Evolutionary conservation across 768 basidiomycete species (phyloP).

Genomic region (Pulveroboletus sp.): DNA sequence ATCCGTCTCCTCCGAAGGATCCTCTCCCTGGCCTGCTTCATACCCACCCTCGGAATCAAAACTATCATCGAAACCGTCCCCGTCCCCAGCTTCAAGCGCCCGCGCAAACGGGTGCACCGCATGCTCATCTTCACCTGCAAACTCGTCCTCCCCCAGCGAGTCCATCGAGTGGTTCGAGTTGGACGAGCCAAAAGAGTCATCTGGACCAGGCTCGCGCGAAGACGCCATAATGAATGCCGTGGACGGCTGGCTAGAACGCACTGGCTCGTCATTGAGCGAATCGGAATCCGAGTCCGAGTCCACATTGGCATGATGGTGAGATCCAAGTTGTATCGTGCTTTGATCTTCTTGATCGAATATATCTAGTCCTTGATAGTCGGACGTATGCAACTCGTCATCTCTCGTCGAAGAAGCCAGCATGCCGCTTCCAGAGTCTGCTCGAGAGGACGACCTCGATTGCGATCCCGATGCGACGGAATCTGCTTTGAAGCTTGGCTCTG

Average conservation of each 20-base stretch:
- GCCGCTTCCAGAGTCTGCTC: not conserved
- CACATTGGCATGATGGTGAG: constrained; percentile 5
- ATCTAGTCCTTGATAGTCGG: constrained; percentile 22
- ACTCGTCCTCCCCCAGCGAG: constrained; percentile 46
- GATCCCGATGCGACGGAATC: constrained; percentile 13
- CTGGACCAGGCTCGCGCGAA: constrained; percentile 28
- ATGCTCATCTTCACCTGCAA: constrained; percentile 35
- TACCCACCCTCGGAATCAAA: constrained; percentile 45
- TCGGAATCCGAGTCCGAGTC: constrained; percentile 59
- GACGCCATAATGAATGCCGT: constrained; percentile 69
- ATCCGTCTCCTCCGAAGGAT: constrained; percentile 36
- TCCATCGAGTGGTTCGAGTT: constrained; percentile 61
- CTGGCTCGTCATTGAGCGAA: constrained; percentile 52
- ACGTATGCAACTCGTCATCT: constrained; percentile 18
- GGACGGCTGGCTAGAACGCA: constrained; percentile 62
- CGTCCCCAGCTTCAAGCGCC: constrained; percentile 31
- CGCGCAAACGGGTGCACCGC: constrained; percentile 62
- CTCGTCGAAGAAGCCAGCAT: not conserved
- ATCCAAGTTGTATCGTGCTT: constrained; percentile 11
- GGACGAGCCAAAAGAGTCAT: constrained; percentile 41
- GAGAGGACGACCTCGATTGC: constrained; percentile 10
- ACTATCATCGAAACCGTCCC: constrained; percentile 50
- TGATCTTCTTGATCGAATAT: constrained; percentile 27
- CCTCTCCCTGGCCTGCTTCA: constrained; percentile 14
- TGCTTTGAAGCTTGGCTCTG: constrained; percentile 27